Base-by-base conservation (phyloP, 2,329 filamentous ascomycete species). In the Pezicula radicicola region DNA sequence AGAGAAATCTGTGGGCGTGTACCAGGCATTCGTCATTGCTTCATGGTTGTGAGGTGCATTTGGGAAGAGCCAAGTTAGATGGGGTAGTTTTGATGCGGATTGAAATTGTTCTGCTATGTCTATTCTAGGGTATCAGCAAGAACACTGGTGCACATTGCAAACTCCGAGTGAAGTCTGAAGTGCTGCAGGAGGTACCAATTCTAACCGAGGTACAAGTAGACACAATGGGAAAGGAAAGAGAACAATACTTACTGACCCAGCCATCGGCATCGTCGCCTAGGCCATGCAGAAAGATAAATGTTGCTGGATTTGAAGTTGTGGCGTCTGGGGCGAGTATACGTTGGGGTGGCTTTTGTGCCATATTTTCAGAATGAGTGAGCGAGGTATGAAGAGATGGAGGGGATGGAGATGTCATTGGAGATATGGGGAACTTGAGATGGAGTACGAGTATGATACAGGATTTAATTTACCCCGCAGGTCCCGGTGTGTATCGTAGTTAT, bases 251-350 rank as follows among this genome's bases (percentile, higher is more conserved):
- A 73, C 74, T 66, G 54, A 86, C 80, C 90, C 88, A 91, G 60
- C 87, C 88, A 58, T 81, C 75, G 40, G 87, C 88, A 36, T 80
- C 88, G 68, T 97, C 93, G 54, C 91, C 93, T 37, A 96, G 77
- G 7, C 93, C 93, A 69, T 97, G 93, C 49, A 88, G 79, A 69
- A 96, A 91, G 64, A 97, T 97, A 63, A 97, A 87, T 3, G 91
- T 96, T n/a, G 91, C 91, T 40, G 92, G 95, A 72, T 96, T 92
- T 63, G 82, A 81, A 66, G 83, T 87, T 25, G 87, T 72, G 37
- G 90, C 87, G 25, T 52, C 30, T 16, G 15, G 35, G 3, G 55
- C 55, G 5, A 49, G 27, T 25, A 60, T 48, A 15, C 51, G 49
- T 21, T 47, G 49, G 3, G 53, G 53, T 41, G 51, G 41, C 37